Conservation (phyloP, 768 basidiomycete genomes). For the Macrolepiota fuliginosa region DNA sequence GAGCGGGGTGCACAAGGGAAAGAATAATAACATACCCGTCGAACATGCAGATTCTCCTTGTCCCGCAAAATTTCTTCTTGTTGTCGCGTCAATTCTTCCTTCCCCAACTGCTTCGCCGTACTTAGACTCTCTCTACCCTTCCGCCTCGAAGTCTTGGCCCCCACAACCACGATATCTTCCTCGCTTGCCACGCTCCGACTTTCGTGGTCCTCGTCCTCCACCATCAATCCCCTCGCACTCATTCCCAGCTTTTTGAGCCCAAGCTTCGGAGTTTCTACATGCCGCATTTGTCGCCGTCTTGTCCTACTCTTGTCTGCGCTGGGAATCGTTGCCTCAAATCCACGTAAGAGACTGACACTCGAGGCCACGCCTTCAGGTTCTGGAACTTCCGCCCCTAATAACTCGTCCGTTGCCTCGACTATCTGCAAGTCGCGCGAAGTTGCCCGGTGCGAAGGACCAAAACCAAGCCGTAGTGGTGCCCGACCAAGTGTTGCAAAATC, state of each 20-base stretch:
- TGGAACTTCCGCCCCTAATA: slow-evolving; percentile 69
- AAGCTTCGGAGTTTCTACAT: slow-evolving; percentile 69
- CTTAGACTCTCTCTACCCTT: slow-evolving; percentile 67
- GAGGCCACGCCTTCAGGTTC: slow-evolving; percentile 69
- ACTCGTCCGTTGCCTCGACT: slow-evolving; percentile 76
- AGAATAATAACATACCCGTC: slow-evolving; percentile 58
- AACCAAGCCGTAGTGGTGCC: slow-evolving; percentile 67
- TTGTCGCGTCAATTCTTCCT: slow-evolving; percentile 83
- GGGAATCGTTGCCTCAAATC: slow-evolving; percentile 95
- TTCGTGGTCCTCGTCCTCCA: slow-evolving; percentile 54
- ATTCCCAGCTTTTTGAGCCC: slow-evolving; percentile 82
- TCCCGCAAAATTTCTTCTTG: slow-evolving; percentile 84
- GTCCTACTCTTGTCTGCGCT: slow-evolving; percentile 78
- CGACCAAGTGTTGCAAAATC: slow-evolving; percentile 81
- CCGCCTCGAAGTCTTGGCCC: slow-evolving; percentile 40
- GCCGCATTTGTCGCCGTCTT: slow-evolving; percentile 76
- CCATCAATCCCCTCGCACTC: slow-evolving; percentile 71
- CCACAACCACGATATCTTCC: slow-evolving; percentile 71
- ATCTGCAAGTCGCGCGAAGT: slow-evolving; percentile 85
- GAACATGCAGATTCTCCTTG: slow-evolving; percentile 90
- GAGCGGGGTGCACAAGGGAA: slow-evolving; percentile 9
- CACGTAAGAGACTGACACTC: slow-evolving; percentile 79
- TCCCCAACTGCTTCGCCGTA: slow-evolving; percentile 68
- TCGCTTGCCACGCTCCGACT: slow-evolving; percentile 67
- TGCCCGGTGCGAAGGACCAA: slow-evolving; percentile 56